Evolutionary conservation across 1,284 basidiomycete species (phyloP), one percentile per base, ranked within the genome.

Genomic region (Trichosporon sp.): DNA sequence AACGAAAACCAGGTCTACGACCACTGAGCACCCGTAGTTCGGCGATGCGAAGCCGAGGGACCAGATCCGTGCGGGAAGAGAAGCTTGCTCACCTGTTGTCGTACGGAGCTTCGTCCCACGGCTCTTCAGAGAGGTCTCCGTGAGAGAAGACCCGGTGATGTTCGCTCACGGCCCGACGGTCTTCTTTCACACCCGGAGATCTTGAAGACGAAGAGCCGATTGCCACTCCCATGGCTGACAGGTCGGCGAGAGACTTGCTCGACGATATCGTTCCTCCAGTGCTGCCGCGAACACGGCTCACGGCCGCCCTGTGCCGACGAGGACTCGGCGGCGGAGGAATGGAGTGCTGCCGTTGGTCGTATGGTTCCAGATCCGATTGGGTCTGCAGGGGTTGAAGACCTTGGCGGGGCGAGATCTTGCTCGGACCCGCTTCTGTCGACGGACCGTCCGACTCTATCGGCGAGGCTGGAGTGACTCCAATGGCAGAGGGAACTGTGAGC

Each of bases 261-360:
- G 31, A 34, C 32, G 56, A 34, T 34, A 56, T 56, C 16, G n/a
- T 19, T 4, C 73, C 76, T 25, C 65, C 65, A 8, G 74, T 74
- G 14, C 69, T 58, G 8, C 70, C 74, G 49, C 76, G 61, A 9
- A 73, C 73, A 16, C 75, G 65, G 1, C 70, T 72, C 72, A 77
- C 70, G 52, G 73, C 75, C 3, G 70, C 71, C 10, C 74, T 68
- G 68, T 79, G 78, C 65, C 75, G 59, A 10, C 78, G 65, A 7
- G 76, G 74, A 49, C 71, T 75, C 0, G 76, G 72, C 8, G 75
- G 76, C 4, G 76, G 77, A 1, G 77, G 76, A 33, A 77, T 77
- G 11, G 32, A 29, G 13, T 44, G 49, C 14, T 21, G 19, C 21
- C 27, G 25, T n/a, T 54, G 49, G 49, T 54, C 49, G 16, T 54